Evolutionary conservation across 345 rosid species (phyloP), one percentile per base, ranked within the genome.

Genomic region (Salix dunnii): DNA sequence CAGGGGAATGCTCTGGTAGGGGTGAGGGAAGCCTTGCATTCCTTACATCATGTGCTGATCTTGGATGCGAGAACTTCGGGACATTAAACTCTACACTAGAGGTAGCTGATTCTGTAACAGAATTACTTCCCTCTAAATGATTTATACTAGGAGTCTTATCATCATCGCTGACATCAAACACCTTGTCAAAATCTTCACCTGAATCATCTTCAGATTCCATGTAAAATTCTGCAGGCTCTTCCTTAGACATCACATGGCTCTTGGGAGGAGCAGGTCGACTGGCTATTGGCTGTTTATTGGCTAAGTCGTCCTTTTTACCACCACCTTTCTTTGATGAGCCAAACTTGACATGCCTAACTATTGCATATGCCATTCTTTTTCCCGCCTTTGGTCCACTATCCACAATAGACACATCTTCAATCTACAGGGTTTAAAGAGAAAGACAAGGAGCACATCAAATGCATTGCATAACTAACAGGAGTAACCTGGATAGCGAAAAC

Each of bases 371-470:
- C 74, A 82, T 87, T 21, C 67, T 79, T 67, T 55, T 91, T 86
- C 87, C 92, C 69, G 88, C 88, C 51, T 69, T 79, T 16, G 94
- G 97, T 27, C 89, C 94, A 74, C 86, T 91, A 76, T 94, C 97
- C 71, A 94, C 84, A 40, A 89, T 60, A 55, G 87, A 64, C 63
- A 71, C 85, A 81, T 88, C 98, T 82, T 81, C 89, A 66, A 94
- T 81, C 98, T 92, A 82, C 72, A 72, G n/a, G 73, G 13, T 76
- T 58, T 21, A 74, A 46, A 18, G 16, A 65, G 25, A 49, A 48
- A 75, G 27, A 33, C 72, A 48, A 25, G n/a, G 46, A 49, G 46
- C 61, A 73, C 58, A 31, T 5, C 42, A 51, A 64, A 17, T 27
- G 5, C 4, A 18, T 35, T 21, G 28, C 27, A 76, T 1, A 60